phyloP scores from a whole-genome alignment of 345 rosid genomes.

The Eucalyptus marginata region DNA sequence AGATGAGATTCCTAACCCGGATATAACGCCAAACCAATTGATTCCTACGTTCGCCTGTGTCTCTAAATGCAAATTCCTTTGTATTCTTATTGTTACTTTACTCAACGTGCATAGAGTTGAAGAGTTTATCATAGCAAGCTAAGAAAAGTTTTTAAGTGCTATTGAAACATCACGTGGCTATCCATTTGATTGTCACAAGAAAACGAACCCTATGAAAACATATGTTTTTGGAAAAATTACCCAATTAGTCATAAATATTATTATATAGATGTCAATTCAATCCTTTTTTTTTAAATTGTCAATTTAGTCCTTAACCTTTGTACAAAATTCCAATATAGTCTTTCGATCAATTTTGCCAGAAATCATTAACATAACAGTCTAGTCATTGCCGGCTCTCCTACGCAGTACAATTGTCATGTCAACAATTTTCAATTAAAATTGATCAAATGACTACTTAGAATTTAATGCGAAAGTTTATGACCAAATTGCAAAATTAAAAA shows the following conservation, averaged over 20 bases:
- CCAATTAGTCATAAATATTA: neutral
- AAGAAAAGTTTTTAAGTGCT: neutral
- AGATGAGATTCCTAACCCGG: neutral
- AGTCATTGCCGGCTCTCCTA: accelerated
- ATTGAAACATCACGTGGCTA: neutral
- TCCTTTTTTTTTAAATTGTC: neutral
- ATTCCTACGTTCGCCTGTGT: neutral
- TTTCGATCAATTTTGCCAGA: accelerated
- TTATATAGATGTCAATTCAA: neutral
- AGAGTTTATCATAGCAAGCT: neutral
- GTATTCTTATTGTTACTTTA: neutral
- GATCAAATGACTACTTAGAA: neutral
- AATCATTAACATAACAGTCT: too few relatives aligned
- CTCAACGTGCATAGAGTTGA: neutral
- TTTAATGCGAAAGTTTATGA: neutral
- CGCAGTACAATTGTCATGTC: accelerated
- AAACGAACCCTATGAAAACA: neutral
- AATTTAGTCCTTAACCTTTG: accelerated
- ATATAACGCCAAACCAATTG: neutral
- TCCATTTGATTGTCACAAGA: neutral
- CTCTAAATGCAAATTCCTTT: neutral
- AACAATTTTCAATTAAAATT: too few relatives aligned
- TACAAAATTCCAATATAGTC: neutral
- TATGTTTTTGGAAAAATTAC: neutral
- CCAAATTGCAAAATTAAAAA: neutral